Base-by-base conservation (phyloP, 2,329 filamentous ascomycete species). In the Cordyceps militaris region DNA sequence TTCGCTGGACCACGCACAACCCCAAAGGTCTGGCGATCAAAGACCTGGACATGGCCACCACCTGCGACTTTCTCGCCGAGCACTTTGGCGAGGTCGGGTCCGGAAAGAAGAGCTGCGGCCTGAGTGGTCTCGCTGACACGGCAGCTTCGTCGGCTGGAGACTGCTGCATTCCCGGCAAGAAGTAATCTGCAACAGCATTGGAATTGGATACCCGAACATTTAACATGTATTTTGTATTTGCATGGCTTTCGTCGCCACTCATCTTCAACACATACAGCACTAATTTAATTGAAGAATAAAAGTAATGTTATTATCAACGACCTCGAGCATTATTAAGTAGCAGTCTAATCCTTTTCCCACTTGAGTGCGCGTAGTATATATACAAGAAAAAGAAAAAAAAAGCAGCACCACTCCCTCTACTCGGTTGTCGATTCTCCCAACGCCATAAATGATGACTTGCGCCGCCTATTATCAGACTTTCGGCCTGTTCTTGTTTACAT, bases 1-100 rank as follows among this genome's bases (percentile, higher is more conserved):
- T 91, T 61, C 81, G 85, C 50, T 90, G 87, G 87, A 89, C 86
- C 9, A 90, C 87, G 1, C 87, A 90, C 67, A 79, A 73, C 59
- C 86, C 86, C 0, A 72, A 74, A 9, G 87, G 87, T 1, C 72
- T 91, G n/a, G 86, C 84, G 0, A 71, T 72, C 21, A 83, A 83
- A 66, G 87, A 90, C 66, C 70, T 87, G 28, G 65, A 75, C 38
- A 78, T 90, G 70, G 87, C 87, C 0, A 66, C 68, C 5, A 74
- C 82, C 60, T 89, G 86, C 65, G 87, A 89, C 68, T 67, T 74
- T 24, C 70, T 83, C 7, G 85, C 83, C 28, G 66, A 63, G 16
- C 76, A 80, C 61, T 79, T 84, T 66, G 83, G 82, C 36, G 85
- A 86, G 68, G 64, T 78, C 19, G 65, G 72, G 40, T 69, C 65